These are phyloP conservation scores for Fusarium humuli DNA, from an alignment of 2,329 filamentous ascomycete genomes.

Conservation along the genomic window DNA sequence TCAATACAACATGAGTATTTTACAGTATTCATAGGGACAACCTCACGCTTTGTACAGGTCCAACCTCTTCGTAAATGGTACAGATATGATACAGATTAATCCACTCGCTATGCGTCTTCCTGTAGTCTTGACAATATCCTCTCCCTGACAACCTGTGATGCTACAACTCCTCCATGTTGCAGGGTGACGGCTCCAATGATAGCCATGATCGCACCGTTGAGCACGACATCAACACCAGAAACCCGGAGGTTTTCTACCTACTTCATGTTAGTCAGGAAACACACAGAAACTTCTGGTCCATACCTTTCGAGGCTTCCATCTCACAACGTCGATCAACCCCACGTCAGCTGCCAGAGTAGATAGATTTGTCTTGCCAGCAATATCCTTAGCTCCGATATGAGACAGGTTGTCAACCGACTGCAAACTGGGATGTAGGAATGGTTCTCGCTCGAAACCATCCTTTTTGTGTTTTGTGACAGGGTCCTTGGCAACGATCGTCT, in stretches of 20 bases:
- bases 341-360: slow-evolving; percentile 75
- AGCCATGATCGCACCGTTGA: slow-evolving; percentile 83
- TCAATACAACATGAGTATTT: slow-evolving; percentile 24
- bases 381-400: slow-evolving; percentile 66
- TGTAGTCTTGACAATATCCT: slow-evolving; percentile 69
- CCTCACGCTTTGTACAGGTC: slow-evolving; percentile 45
- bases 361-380: slow-evolving; percentile 74
- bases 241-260: slow-evolving; percentile 73
- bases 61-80: slow-evolving; percentile 47
- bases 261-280: slow-evolving; percentile 1
- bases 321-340: slow-evolving; percentile 78
- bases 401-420: slow-evolving; percentile 80
- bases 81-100: slow-evolving; percentile 49
- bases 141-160: slow-evolving; percentile 79
- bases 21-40: slow-evolving; percentile 34
- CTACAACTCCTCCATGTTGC: slow-evolving; percentile 83
- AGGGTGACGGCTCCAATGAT: slow-evolving; percentile 91
- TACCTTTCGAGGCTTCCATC: slow-evolving; percentile 91
- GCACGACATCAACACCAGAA: slow-evolving; percentile 80
- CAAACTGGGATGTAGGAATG: slow-evolving; percentile 78
- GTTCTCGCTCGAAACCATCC: slow-evolving; percentile 65
- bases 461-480: slow-evolving; percentile 50
- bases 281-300: slow-evolving; percentile 40
- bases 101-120: slow-evolving; percentile 27
- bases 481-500: slow-evolving; percentile 52